Evolutionary conservation across 768 basidiomycete genomes (phyloP).

Genomic region (Leccinum disarticulatum): DNA sequence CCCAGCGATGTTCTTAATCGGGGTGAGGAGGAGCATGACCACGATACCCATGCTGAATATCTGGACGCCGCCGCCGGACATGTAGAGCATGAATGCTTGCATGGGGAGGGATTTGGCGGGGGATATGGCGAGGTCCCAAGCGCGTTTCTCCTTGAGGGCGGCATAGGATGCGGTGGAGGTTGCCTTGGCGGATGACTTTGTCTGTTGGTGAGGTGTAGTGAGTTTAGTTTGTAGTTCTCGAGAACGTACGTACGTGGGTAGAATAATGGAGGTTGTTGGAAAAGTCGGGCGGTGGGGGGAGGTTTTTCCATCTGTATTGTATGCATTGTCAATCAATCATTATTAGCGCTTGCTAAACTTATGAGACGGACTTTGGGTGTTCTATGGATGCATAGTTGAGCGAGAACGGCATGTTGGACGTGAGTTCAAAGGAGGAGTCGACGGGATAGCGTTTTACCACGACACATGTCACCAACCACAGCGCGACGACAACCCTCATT

Average conservation of each 20-base stretch:
- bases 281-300: slow-evolving; percentile 72
- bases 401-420: slow-evolving; percentile 25
- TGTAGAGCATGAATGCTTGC: slow-evolving; percentile 99
- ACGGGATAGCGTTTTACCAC: no score
- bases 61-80: slow-evolving; percentile 95
- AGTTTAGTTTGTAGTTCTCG: no score
- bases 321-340: not conserved
- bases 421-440: no score
- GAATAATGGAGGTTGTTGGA: slow-evolving; percentile 41
- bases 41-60: slow-evolving; percentile 97
- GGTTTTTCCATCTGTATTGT: slow-evolving; percentile 53
- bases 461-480: no score
- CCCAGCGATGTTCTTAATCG: slow-evolving; percentile 78
- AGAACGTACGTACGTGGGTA: slow-evolving; percentile 19
- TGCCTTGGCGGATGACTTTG: slow-evolving; percentile 40
- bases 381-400: slow-evolving; percentile 35
- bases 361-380: slow-evolving; percentile 23
- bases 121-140: slow-evolving; percentile 81
- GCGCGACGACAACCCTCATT: no score
- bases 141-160: slow-evolving; percentile 70
- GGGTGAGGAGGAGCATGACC: slow-evolving; percentile 85
- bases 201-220: slow-evolving; percentile 37
- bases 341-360: not conserved
- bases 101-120: slow-evolving; percentile 92
- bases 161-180: slow-evolving; percentile 52